These are phyloP conservation scores for Rickenella mellea DNA, from an alignment of 768 basidiomycete genomes.

Conservation along the genomic window DNA sequence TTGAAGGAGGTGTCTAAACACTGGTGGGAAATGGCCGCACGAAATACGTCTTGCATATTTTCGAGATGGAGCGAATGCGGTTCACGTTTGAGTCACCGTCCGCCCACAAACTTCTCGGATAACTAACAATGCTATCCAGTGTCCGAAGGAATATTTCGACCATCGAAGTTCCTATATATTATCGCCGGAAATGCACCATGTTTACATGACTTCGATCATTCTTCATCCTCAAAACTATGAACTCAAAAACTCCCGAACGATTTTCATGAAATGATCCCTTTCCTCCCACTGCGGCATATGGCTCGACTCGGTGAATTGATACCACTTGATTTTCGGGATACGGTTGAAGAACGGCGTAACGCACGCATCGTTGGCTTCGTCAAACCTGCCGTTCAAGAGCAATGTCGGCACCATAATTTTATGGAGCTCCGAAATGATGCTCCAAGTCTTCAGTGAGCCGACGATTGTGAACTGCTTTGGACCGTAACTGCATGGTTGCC, in stretches of 20 bases:
- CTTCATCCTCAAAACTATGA: too few relatives aligned
- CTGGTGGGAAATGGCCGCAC: too few relatives aligned
- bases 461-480: conserved; percentile 25
- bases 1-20: too few relatives aligned
- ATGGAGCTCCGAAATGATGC: conserved; percentile 32
- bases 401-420: conserved; percentile 26
- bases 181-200: too few relatives aligned
- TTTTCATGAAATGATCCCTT: conserved; percentile 26
- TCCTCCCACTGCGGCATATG: conserved; percentile 38
- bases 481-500: neutral
- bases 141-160: too few relatives aligned
- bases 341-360: conserved; percentile 27
- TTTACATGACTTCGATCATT: too few relatives aligned
- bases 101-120: too few relatives aligned
- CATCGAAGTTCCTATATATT: too few relatives aligned
- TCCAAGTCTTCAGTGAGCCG: conserved; percentile 36
- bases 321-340: conserved; percentile 34
- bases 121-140: too few relatives aligned
- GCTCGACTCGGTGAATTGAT: conserved; percentile 32
- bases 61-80: too few relatives aligned
- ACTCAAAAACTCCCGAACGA: conserved; percentile 26
- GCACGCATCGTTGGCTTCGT: conserved; percentile 30
- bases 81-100: too few relatives aligned
- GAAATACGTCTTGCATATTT: too few relatives aligned
- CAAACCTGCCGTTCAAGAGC: conserved; percentile 29